phyloP scores from a whole-genome alignment of 176 grass and related monocot species.

The Musa schizocarpa region DNA sequence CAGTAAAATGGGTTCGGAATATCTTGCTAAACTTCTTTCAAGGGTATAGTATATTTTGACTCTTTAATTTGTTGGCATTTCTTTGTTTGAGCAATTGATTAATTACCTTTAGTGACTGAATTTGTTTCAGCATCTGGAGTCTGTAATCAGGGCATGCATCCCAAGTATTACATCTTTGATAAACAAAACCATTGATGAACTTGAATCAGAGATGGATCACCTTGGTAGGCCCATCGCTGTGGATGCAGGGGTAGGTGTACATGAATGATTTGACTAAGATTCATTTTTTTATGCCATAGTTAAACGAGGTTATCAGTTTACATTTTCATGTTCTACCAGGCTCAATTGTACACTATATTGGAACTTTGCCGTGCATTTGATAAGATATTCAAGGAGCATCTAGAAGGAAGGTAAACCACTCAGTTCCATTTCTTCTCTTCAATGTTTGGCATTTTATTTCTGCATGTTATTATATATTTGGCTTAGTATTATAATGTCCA shows the following conservation, averaged over 20 bases:
- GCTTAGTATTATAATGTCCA: conserved; percentile 2
- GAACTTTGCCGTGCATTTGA: conserved; percentile 92
- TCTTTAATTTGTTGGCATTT: conserved; percentile 3
- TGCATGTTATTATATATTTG: conserved; percentile 6
- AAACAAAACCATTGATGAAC: conserved; percentile 89
- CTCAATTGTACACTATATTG: conserved; percentile 83
- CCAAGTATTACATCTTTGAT: conserved; percentile 87
- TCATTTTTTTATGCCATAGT: neutral
- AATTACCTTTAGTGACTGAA: neutral
- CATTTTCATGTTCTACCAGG: conserved; percentile 34
- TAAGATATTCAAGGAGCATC: conserved; percentile 96
- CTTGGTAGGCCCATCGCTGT: conserved; percentile 77
- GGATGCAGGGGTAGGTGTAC: conserved; percentile 63
- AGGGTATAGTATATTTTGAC: conserved; percentile 29
- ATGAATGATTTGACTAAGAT: conserved; percentile 23
- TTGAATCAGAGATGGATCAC: conserved; percentile 86
- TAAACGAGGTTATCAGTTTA: neutral
- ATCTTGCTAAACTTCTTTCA: conserved; percentile 83
- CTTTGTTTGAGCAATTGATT: neutral
- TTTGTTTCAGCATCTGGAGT: conserved; percentile 61
- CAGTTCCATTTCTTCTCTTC: neutral
- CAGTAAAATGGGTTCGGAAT: conserved; percentile 92
- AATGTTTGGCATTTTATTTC: neutral
- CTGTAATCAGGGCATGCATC: conserved; percentile 71
- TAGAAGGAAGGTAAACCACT: conserved; percentile 77